Conservation (phyloP, 805 yeast species). For the Candida taoyuanica region DNA sequence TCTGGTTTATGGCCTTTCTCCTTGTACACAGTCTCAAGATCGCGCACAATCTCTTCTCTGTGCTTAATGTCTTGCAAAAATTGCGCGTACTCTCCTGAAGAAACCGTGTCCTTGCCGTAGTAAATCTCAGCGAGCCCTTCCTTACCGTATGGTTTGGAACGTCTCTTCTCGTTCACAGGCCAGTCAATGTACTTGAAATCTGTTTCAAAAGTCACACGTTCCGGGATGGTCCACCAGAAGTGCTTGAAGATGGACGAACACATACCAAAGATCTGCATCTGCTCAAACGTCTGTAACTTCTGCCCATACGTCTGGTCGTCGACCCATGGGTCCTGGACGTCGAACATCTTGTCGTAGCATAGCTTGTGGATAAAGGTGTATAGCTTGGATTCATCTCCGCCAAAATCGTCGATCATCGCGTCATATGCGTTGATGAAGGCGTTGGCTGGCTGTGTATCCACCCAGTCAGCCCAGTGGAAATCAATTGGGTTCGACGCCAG, state of each 20-base stretch:
- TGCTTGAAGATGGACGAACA: constrained; percentile 28
- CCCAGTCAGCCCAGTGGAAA: constrained; percentile 34
- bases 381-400: constrained; percentile 6
- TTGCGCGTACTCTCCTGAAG: constrained; percentile 1
- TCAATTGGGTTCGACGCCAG: constrained; percentile 11
- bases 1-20: constrained; percentile 7
- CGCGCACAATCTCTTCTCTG: constrained; percentile 8
- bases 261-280: constrained; percentile 25
- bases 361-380: constrained; percentile 11
- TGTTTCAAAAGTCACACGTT: constrained; percentile 26
- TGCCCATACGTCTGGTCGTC: constrained; percentile 19
- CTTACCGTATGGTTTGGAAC: constrained; percentile 18
- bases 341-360: constrained; percentile 22
- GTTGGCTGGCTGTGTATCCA: constrained; percentile 25
- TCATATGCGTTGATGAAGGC: constrained; percentile 28
- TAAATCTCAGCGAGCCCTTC: constrained; percentile 19
- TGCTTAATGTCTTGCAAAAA: constrained; percentile 7
- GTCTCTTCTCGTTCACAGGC: constrained; percentile 23
- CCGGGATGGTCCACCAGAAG: constrained; percentile 26
- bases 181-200: constrained; percentile 25
- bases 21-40: constrained; percentile 8
- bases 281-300: constrained; percentile 21
- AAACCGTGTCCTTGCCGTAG: constrained; percentile 7
- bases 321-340: constrained; percentile 24
- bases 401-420: constrained; percentile 10